Percentiles rank a stretch among this genome's conserved stretches.
phyloP scores from a whole-genome alignment of 176 grass and related monocot genomes.

The Miscanthus lutarioriparius region DNA sequence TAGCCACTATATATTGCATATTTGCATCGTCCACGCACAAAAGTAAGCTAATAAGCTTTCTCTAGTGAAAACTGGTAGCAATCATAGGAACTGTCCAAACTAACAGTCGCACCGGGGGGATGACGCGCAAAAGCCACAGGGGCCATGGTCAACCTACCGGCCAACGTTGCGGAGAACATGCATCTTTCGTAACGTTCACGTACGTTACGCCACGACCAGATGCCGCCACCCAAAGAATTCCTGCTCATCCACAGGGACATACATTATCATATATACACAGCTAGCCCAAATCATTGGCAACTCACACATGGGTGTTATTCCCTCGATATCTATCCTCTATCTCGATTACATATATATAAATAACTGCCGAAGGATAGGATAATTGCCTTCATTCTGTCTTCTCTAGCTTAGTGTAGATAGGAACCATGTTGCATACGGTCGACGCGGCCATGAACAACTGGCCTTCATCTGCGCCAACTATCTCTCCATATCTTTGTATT shows the following conservation, averaged over 20 bases:
- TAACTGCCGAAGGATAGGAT: not conserved
- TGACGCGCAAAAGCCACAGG: not conserved
- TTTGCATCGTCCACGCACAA: not conserved
- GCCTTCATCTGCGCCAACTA: conserved; percentile 15
- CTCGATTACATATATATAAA: too few species aligned
- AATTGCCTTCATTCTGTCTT: not conserved
- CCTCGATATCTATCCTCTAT: not conserved
- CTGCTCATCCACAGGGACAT: conserved; percentile 11
- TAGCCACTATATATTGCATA: not conserved
- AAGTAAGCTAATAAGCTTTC: not conserved
- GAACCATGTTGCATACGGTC: conserved; percentile 4
- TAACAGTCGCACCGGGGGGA: not conserved
- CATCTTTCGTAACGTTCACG: conserved; percentile 31
- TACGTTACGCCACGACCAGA: conserved; percentile 17
- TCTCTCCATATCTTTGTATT: not conserved
- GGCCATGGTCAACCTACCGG: conserved; percentile 14
- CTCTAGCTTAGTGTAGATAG: not conserved
- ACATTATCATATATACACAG: not conserved
- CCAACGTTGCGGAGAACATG: conserved; percentile 40
- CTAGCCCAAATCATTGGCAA: conserved; percentile 34
- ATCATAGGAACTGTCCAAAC: not conserved
- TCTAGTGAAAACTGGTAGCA: not conserved
- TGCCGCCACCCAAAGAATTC: conserved; percentile 16
- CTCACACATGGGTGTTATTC: conserved; percentile 34
- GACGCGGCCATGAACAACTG: conserved; percentile 1